Conservation (phyloP, 139 green algal species). For the Micractinium sp. region DNA sequence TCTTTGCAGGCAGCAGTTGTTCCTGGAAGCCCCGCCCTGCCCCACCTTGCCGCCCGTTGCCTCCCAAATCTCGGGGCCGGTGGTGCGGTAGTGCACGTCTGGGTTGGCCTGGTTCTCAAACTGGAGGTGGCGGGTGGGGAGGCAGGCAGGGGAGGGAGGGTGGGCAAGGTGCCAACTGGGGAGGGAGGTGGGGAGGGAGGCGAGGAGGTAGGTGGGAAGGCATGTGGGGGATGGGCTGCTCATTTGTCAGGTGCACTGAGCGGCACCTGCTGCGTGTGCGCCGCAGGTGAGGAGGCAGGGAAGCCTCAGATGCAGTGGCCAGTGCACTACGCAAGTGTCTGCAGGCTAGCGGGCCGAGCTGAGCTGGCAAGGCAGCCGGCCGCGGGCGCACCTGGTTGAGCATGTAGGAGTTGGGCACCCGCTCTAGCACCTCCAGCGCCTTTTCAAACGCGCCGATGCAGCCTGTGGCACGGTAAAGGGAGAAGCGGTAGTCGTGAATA, state of each 20-base stretch:
- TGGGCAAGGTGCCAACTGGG: too few relatives aligned
- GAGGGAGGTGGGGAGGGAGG: too few relatives aligned
- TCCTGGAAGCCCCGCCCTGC: slow-evolving; percentile 84
- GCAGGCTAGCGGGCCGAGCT: too few relatives aligned
- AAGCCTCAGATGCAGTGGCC: too few relatives aligned
- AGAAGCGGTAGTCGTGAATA: not conserved
- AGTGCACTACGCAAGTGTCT: too few relatives aligned
- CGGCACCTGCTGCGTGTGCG: too few relatives aligned
- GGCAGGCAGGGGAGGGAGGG: too few relatives aligned
- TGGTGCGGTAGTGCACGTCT: slow-evolving; percentile 79
- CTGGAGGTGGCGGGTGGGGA: slow-evolving; percentile 14
- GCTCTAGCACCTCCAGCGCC: slow-evolving; percentile 31
- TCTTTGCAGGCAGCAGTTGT: slow-evolving; percentile 62
- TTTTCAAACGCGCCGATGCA: slow-evolving; percentile 28
- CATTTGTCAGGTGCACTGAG: too few relatives aligned
- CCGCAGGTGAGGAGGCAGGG: too few relatives aligned
- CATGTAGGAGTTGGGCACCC: slow-evolving; percentile 37
- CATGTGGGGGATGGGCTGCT: too few relatives aligned
- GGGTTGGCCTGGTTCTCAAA: slow-evolving; percentile 73
- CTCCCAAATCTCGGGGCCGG: slow-evolving; percentile 96
- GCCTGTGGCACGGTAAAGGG: not conserved
- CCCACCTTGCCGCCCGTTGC: slow-evolving; percentile 86
- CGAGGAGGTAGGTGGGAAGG: too few relatives aligned
- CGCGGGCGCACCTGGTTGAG: slow-evolving; percentile 41
- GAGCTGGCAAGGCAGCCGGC: too few relatives aligned